Evolutionary conservation across 768 basidiomycete species (phyloP).

Genomic region (Boletus bicolor): DNA sequence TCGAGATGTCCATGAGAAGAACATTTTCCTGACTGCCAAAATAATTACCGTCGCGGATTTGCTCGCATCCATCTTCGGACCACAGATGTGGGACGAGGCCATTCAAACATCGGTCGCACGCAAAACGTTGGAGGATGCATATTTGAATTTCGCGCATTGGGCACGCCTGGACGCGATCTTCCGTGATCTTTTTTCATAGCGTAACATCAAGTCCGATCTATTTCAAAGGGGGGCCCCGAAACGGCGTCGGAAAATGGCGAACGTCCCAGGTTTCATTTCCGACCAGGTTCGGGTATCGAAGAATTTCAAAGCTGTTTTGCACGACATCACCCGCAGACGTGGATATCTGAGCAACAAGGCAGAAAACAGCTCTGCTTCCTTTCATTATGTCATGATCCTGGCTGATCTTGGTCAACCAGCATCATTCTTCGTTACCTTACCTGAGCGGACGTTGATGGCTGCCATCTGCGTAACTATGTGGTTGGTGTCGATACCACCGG

Average conservation of each 20-base stretch:
- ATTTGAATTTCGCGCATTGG: constrained; percentile 16
- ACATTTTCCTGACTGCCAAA: constrained; percentile 7
- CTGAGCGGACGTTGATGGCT: background rate
- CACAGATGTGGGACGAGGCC: background rate
- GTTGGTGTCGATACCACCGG: background rate
- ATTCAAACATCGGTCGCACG: background rate
- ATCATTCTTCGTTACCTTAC: constrained; percentile 2
- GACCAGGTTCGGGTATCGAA: constrained; percentile 4
- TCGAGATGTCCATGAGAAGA: background rate
- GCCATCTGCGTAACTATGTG: constrained; percentile 8
- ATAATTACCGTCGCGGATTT: constrained; percentile 10
- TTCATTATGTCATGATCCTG: constrained; percentile 10
- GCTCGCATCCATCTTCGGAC: constrained; percentile 14
- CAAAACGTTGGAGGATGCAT: constrained; percentile 4
- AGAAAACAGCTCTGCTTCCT: background rate
- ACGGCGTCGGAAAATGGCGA: background rate
- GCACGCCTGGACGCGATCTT: constrained; percentile 7
- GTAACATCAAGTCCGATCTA: background rate
- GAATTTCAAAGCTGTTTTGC: background rate
- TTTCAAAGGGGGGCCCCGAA: background rate
- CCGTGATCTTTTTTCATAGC: background rate
- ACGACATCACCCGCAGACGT: background rate
- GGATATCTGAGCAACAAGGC: background rate
- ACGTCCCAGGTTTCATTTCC: constrained; percentile 20
- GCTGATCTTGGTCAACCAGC: constrained; percentile 5